Conservation (phyloP, 2,329 filamentous ascomycete genomes). For the Sclerotinia minor region DNA sequence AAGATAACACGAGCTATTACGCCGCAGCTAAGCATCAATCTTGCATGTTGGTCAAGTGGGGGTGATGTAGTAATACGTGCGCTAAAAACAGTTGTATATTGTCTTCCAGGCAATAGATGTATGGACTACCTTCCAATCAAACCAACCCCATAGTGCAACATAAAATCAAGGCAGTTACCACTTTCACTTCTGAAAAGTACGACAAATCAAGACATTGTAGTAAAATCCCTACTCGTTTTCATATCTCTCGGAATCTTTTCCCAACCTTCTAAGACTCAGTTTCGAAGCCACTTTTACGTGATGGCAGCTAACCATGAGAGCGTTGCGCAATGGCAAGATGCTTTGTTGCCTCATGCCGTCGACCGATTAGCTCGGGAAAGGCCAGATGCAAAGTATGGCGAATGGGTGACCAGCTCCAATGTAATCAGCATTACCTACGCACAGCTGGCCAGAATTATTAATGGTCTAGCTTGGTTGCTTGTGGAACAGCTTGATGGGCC, state of each 20-base stretch:
- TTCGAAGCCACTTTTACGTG: not conserved
- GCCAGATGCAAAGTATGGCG: conserved; percentile 5
- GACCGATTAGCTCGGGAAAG: not conserved
- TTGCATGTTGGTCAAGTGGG: not conserved
- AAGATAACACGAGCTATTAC: not conserved
- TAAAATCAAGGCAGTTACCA: not conserved
- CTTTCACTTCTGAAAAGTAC: not conserved
- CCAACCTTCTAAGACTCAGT: too few species aligned
- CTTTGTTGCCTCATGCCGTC: conserved; percentile 13
- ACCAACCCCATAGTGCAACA: not conserved
- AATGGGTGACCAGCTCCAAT: not conserved
- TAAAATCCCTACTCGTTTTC: not conserved
- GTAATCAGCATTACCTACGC: conserved; percentile 1
- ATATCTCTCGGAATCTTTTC: not conserved
- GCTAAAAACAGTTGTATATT: not conserved
- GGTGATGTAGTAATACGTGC: not conserved
- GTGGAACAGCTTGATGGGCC: conserved; percentile 2
- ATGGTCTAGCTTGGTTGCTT: conserved; percentile 27
- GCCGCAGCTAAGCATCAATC: not conserved
- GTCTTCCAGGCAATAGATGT: not conserved
- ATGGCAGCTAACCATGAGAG: not conserved
- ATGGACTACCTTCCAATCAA: not conserved
- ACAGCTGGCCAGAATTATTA: conserved; percentile 11
- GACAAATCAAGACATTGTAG: not conserved
- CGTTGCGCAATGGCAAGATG: conserved; percentile 1